Base-by-base conservation (phyloP, 192 early-diverging fungal genomes). In the Backusella westeae region DNA sequence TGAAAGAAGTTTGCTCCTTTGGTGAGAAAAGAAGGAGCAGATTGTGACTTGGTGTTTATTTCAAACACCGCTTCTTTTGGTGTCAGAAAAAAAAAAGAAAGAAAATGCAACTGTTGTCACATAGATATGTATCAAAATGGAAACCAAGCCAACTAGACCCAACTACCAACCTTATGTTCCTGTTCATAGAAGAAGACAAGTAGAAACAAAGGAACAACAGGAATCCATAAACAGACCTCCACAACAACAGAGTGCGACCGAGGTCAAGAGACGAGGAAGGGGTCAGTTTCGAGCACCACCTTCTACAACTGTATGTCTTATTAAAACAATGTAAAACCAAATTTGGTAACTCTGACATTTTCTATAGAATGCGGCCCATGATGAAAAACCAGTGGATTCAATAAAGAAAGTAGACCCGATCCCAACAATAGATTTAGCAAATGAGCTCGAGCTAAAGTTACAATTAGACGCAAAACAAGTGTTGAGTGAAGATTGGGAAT, bases 281-380 rank as follows among this genome's bases (percentile, higher is more conserved):
- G 72, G 72, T 36, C 72, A 73, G 35, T 73, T 73, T 73, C 34
- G 53, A 63, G 72, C 72, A 12, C 72, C 72, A 35, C 26, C 34
- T 38, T 8, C 67, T 12, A 36, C 4, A 14, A 38, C 14, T 19
- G 67, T 59, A 59, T 53, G 52, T 32, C 32, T 32, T 32, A 2
- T n/a, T 49, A 14, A 19, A 49, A 49, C 32, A 32, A 3, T 49
- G 4, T n/a, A 49, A 52, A 52, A 14, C 52, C 52, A n/a, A n/a
- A 53, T 17, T 53, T 21, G 52, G 21, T 44, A 44, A 44, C 42
- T 14, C 14, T 9, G 42, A 32, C 32, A 32, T 32, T 32, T 32
- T 32, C 32, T 32, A 32, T 32, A 32, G 32, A 32, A 32, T 32
- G 32, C 1, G 32, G 0, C 32, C 2, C 32, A 32, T 32, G 42